These are phyloP conservation scores for Aphanomyces astaci DNA, from an alignment of 352 stramenopile genomes.

Conservation along the genomic window DNA sequence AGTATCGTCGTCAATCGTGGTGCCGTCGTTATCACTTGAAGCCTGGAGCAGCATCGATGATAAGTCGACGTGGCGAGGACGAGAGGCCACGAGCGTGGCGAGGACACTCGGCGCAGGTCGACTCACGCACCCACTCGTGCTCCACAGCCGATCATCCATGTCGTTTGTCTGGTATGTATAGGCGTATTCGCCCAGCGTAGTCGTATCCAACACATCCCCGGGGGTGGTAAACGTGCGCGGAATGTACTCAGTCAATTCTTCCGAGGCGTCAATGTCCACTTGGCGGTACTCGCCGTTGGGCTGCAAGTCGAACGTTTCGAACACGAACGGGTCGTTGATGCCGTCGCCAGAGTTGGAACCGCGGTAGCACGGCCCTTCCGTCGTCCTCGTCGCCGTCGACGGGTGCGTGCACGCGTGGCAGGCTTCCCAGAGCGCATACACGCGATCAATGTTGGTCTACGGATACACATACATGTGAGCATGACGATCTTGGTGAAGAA, in stretches of 20 bases:
- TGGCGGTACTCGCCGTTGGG: background rate
- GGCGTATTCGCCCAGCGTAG: slow-evolving; percentile 8
- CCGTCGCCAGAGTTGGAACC: background rate
- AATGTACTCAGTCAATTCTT: slow-evolving; percentile 14
- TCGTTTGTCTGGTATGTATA: slow-evolving; percentile 7
- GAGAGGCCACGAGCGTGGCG: background rate
- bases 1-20: background rate
- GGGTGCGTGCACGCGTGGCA: slow-evolving; percentile 19
- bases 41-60: background rate
- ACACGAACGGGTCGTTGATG: slow-evolving; percentile 8
- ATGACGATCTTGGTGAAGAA: background rate
- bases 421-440: slow-evolving; percentile 18
- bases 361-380: slow-evolving; percentile 9
- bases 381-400: background rate
- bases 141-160: slow-evolving; percentile 8
- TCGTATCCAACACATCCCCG: slow-evolving; percentile 14
- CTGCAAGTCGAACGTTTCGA: background rate
- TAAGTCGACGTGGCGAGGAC: background rate
- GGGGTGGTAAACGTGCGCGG: slow-evolving; percentile 3
- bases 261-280: background rate
- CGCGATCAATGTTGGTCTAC: slow-evolving; percentile 20
- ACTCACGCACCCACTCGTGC: background rate
- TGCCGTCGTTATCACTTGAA: background rate
- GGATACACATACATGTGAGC: background rate
- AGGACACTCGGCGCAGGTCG: background rate